Evolutionary conservation across 73 alveolate species (phyloP).

Genomic region (Breviolum minutum): DNA sequence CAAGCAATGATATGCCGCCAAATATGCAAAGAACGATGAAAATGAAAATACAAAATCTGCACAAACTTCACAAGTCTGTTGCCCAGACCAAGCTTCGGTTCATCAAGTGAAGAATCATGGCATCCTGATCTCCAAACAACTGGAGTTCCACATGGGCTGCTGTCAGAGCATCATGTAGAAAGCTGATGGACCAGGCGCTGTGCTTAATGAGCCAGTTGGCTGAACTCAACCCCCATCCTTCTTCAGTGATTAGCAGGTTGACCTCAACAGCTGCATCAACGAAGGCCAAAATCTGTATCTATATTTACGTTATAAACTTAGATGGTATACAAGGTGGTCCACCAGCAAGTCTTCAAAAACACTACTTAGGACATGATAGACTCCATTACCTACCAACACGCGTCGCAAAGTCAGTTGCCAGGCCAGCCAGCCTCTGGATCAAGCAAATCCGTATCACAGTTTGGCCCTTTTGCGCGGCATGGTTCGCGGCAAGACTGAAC

Average conservation of each 20-base stretch:
- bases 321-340: not conserved
- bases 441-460: slow-evolving; percentile 22
- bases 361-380: not conserved
- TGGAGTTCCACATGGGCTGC: slow-evolving; percentile 89
- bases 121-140: slow-evolving; percentile 91
- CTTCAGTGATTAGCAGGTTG: slow-evolving; percentile 79
- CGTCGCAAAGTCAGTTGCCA: too few relatives aligned
- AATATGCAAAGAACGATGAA: not conserved
- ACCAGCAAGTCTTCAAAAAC: not conserved
- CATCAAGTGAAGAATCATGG: slow-evolving; percentile 71
- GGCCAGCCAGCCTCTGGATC: slow-evolving; percentile 54
- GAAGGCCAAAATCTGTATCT: not conserved
- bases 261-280: not conserved
- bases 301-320: too few relatives aligned
- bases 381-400: not conserved
- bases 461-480: slow-evolving; percentile 53
- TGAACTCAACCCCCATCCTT: slow-evolving; percentile 90
- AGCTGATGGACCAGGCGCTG: slow-evolving; percentile 68
- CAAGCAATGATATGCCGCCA: too few relatives aligned
- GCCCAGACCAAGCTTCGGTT: slow-evolving; percentile 16
- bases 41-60: not conserved
- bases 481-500: slow-evolving; percentile 58
- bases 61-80: not conserved
- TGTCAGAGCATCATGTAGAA: slow-evolving; percentile 63
- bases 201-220: slow-evolving; percentile 67